Evolutionary conservation across 192 early-diverging fungal genomes (phyloP).

Genomic region (Kickxella alabastrina): DNA sequence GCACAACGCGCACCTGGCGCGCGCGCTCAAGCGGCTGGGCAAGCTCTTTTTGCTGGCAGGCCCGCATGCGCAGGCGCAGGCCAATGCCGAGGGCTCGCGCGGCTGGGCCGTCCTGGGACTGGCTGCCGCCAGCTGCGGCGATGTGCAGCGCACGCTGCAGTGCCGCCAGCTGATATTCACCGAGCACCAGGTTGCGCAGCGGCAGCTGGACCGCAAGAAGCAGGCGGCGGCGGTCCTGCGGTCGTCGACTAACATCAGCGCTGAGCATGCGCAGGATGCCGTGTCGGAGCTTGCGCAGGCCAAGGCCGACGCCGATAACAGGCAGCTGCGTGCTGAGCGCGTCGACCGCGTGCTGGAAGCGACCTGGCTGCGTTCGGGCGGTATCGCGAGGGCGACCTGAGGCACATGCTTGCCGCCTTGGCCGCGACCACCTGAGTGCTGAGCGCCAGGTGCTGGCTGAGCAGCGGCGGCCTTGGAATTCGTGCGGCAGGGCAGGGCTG

Average conservation of each 20-base stretch:
- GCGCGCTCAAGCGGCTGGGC: constrained; percentile 43
- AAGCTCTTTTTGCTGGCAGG: constrained; percentile 36
- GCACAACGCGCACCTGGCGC: constrained; percentile 25
- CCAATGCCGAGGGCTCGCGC: constrained; percentile 49
- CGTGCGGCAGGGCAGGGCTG: constrained; percentile 26
- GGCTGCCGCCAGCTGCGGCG: constrained; percentile 25
- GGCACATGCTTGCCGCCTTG: constrained; percentile 37
- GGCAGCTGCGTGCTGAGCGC: constrained; percentile 39
- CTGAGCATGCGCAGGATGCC: constrained; percentile 44
- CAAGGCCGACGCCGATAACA: constrained; percentile 40
- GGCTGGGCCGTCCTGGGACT: constrained; percentile 38
- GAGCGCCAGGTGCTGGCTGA: constrained; percentile 45
- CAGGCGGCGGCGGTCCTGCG: constrained; percentile 51
- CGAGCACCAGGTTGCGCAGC: constrained; percentile 48
- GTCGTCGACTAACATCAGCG: constrained; percentile 39
- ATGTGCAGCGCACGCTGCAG: constrained; percentile 44
- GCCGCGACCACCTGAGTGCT: constrained; percentile 39
- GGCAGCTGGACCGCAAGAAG: constrained; percentile 49
- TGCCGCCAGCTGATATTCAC: constrained; percentile 48
- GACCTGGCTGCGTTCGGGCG: constrained; percentile 44
- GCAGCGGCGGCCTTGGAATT: constrained; percentile 38
- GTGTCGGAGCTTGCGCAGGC: constrained; percentile 45
- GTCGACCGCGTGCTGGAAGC: constrained; percentile 40
- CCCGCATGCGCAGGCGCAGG: constrained; percentile 33
- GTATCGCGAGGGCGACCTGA: constrained; percentile 35